Evolutionary conservation across 2,329 filamentous ascomycete species (phyloP), one percentile per base, ranked within the genome.

Genomic region (Bipolaris cookei): DNA sequence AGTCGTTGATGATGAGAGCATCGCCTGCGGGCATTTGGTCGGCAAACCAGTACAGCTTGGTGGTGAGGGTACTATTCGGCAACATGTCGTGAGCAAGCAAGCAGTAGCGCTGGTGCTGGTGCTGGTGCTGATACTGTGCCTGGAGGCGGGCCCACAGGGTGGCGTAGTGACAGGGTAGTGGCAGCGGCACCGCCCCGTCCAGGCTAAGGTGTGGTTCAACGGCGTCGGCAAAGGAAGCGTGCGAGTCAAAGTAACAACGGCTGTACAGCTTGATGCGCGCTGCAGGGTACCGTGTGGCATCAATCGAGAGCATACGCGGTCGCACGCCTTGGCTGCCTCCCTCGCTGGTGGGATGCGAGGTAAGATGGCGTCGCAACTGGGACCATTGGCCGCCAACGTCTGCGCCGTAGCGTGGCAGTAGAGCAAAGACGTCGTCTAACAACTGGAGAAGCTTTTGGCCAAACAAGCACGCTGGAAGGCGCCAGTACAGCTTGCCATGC

Each of bases 191-290:
- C 28, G 32, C 45, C 45, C 28, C 45, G 14, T 18, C 16, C 45
- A 47, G 32, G 3, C 30, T 47, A 18, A 47, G 45, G 45, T 16
- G 32, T 14, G 28, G 28, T 18, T 47, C 45, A 21, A 47, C 11
- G 11, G 45, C 18, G 7, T n/a, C 14, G 28, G 30, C 28, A 34
- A 47, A 47, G 14, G 45, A 34, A 14, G 45, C 30, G 14, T 47
- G 45, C 6, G 45, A 47, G 30, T 47, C 30, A 21, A 47, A 47
- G 35, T 47, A 47, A 34, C 18, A 47, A 18, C 45, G 45, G 32
- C 30, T 35, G 45, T 47, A 47, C 10, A 47, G 8, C 32, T 47
- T 47, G 30, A 47, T 35, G 45, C 45, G 45, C 16, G 45, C 18
- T 1, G 45, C 32, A n/a, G 45, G 45, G 10, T 35, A 37, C 28